Evolutionary conservation across 108 stramenopile species (phyloP), one percentile per base, ranked within the genome.

Genomic region (Skeletonema marinoi): DNA sequence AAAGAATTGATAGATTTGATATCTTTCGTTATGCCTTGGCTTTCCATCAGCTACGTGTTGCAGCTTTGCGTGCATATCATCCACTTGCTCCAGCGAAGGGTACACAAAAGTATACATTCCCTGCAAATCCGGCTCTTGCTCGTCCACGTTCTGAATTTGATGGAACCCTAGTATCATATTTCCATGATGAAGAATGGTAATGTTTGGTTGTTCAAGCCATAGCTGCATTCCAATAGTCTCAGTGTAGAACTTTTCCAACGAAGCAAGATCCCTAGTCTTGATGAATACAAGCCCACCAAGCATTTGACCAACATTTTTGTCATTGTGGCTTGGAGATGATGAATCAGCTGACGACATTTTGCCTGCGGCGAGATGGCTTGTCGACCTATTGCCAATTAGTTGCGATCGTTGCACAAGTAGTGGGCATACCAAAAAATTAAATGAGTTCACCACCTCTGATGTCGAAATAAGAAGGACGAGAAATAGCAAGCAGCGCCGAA

Each of bases 101-200:
- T 79, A 84, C 32, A 79, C 83, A 60, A 84, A 84, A 17, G 83
- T 84, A 35, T 71, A 75, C 83, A 84, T 84, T 3, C 82, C 82
- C 60, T 66, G 66, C 60, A 79, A 70, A 65, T 79, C 83, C 35
- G 78, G 67, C 31, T 48, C 60, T 41, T 56, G 61, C 35, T 35
- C 41, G 32, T 29, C 32, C 21, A 56, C 32, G 16, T 16, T 17
- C 36, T 56, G 69, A 31, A 75, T 75, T 64, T 84, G 83, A 73
- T 84, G 78, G 62, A 74, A 84, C 25, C 83, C 78, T 13, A 84
- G 32, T 29, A 84, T 35, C 74, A 79, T 61, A 33, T 84, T 84
- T 33, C 82, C 82, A 64, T 78, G 77, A 35, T 59, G 17, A 38
- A 84, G 30, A 31, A 84, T 75, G 13, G 67, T 78, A 62, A 83